Base-by-base conservation (phyloP, 257 asterid genomes). In the Fraxinus excelsior region DNA sequence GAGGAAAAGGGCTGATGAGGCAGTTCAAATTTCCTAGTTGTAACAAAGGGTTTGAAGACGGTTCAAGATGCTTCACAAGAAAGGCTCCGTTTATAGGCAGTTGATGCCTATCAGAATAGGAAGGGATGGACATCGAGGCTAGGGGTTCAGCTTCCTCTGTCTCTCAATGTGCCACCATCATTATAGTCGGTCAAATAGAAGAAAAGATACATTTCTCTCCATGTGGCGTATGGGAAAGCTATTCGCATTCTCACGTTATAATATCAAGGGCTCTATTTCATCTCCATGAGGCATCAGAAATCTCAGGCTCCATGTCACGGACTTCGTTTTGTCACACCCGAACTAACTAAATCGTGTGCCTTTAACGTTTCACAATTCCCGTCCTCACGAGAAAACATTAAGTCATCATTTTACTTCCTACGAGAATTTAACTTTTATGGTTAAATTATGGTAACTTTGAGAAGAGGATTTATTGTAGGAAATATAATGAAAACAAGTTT, bases 71-170 rank as follows among this genome's bases (percentile, higher is more conserved):
- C 97, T 81, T 96, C 94, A 25, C 87, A 88, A 74, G 97, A 96
- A 87, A 91, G 98, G 87, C 90, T 91, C 66, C 92, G 98, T n/a
- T 72, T 93, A 73, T 93, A 84, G 84, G 98, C 98, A 51, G 85
- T 96, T 26, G 97, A 93, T 40, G 90, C 93, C 75, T 96, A 90
- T 77, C 84, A 98, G 82, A 78, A 88, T n/a, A 88, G 96, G 25
- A 93, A 91, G 87, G 96, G 90, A 83, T 93, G 99, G 97, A 73
- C 79, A 8, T 89, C 98, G 62, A 90, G 99, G 84, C 98, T 88
- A 0, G 97, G 98, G 74, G 77, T 84, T 81, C 92, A 89, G 82
- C 93, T 95, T 77, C 87, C 91, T 40, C 68, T 84, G 32, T 82
- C 88, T 12, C 86, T 83, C 73, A 80, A 83, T 46, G 19, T 81